phyloP scores from a whole-genome alignment of 2,329 filamentous ascomycete genomes.

The Verticillium isaacii region DNA sequence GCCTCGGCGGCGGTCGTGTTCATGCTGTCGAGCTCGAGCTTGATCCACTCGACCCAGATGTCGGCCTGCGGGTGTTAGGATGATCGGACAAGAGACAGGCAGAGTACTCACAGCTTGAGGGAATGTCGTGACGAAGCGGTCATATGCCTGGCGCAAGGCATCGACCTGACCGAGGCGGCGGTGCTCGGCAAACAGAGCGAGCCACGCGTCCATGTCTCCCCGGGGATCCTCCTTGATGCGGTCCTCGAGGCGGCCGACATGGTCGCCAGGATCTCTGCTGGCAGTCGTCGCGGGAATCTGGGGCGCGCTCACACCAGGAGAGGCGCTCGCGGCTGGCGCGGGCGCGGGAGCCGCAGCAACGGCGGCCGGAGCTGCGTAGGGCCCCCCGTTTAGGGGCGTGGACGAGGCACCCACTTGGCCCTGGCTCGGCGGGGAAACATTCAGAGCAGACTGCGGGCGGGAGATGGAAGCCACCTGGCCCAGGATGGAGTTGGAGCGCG shows the following conservation, averaged over 20 bases:
- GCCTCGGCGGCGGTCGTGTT: conserved; percentile 76
- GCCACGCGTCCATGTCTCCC: conserved; percentile 89
- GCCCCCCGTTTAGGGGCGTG: conserved; percentile 16
- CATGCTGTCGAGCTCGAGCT: conserved; percentile 84
- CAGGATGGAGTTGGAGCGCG: conserved; percentile 3
- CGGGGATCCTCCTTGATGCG: conserved; percentile 88
- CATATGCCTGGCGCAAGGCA: conserved; percentile 73
- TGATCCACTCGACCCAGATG: conserved; percentile 82
- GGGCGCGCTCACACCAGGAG: conserved; percentile 11
- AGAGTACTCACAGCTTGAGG: conserved; percentile 75
- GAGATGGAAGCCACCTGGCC: conserved; percentile 7
- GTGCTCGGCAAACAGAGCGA: conserved; percentile 80
- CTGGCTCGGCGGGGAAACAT: conserved; percentile 11
- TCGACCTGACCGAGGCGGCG: conserved; percentile 77
- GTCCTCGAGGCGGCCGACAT: conserved; percentile 78
- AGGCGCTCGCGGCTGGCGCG: conserved; percentile 17
- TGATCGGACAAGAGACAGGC: background rate
- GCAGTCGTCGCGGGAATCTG: background rate
- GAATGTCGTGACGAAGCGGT: conserved; percentile 82
- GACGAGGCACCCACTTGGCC: conserved; percentile 5
- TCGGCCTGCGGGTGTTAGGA: conserved; percentile 65
- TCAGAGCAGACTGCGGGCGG: conserved; percentile 9
- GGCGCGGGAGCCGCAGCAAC: conserved; percentile 40
- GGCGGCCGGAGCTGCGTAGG: conserved; percentile 23
- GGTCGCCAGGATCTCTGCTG: conserved; percentile 56